Evolutionary conservation across 257 asterid species (phyloP).

Genomic region (Penstemon newberryi): DNA sequence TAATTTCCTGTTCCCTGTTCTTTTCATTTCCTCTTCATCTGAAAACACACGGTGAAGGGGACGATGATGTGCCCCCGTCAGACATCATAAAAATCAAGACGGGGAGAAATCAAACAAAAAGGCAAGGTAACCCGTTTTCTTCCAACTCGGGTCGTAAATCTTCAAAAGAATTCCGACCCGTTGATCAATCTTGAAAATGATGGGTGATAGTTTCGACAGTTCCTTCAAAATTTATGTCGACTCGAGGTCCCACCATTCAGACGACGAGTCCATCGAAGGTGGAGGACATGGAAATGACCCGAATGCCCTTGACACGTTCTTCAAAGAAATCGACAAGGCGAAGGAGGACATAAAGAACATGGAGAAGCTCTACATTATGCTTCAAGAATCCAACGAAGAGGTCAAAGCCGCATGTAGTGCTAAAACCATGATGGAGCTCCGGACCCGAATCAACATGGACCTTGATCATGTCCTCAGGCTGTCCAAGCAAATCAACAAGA

Average conservation of each 20-base stretch:
- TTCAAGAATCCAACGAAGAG: conserved; percentile 32
- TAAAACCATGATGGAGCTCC: conserved; percentile 33
- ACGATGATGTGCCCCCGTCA: conserved; percentile 1
- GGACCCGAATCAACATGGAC: conserved; percentile 27
- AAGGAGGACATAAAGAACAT: conserved; percentile 33
- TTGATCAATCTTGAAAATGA: conserved; percentile 5
- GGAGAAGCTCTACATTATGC: conserved; percentile 28
- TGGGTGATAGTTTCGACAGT: conserved; percentile 29
- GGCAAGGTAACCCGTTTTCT: conserved; percentile 2
- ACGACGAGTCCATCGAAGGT: conserved; percentile 5
- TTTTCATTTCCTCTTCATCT: conserved; percentile 12
- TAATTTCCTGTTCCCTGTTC: background rate
- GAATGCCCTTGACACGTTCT: conserved; percentile 28
- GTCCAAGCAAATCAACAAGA: conserved; percentile 47
- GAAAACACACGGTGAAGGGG: conserved; percentile 17
- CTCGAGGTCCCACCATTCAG: background rate
- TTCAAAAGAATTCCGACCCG: conserved; percentile 22
- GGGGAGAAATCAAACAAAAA: conserved; percentile 17
- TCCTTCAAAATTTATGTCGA: conserved; percentile 45
- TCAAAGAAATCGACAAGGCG: conserved; percentile 36
- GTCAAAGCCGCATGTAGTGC: conserved; percentile 29
- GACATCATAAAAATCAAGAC: conserved; percentile 19
- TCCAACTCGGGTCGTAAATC: conserved; percentile 18
- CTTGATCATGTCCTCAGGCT: conserved; percentile 39
- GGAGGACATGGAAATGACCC: conserved; percentile 28